These are phyloP conservation scores for Cystofilobasidium capitatum DNA, from an alignment of 768 basidiomycete species.

Conservation along the genomic window DNA sequence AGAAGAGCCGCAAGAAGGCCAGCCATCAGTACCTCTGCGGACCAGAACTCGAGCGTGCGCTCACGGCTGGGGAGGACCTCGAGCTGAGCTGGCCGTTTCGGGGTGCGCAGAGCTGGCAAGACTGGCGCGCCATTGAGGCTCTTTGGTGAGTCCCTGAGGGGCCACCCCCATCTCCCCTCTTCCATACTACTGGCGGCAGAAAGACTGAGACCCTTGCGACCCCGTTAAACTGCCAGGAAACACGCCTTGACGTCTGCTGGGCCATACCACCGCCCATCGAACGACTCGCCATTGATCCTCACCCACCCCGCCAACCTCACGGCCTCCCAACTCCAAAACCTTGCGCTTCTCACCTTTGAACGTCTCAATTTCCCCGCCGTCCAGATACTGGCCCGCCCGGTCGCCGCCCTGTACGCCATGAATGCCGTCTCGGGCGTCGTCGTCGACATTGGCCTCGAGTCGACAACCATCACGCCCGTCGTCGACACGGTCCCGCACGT, in stretches of 20 bases:
- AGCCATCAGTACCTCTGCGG: conserved; percentile 73
- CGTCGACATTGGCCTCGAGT: conserved; percentile 67
- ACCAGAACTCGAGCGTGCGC: conserved; percentile 64
- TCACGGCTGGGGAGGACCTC: conserved; percentile 62
- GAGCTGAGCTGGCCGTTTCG: conserved; percentile 73
- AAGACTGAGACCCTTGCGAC: neutral
- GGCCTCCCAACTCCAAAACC: conserved; percentile 57
- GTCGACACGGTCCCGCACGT: conserved; percentile 61
- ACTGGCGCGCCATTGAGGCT: conserved; percentile 80
- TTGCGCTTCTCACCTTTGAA: conserved; percentile 81
- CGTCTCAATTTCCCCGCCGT: conserved; percentile 82
- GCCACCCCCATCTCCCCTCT: neutral
- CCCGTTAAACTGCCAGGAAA: conserved; percentile 53
- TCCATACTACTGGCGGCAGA: neutral
- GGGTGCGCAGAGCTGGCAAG: conserved; percentile 53
- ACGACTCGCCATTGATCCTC: conserved; percentile 76
- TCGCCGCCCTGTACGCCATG: conserved; percentile 71
- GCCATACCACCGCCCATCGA: conserved; percentile 67
- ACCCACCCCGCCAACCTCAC: conserved; percentile 59
- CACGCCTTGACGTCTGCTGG: conserved; percentile 66
- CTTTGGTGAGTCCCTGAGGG: conserved; percentile 57
- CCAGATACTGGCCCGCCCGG: conserved; percentile 67
- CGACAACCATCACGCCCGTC: conserved; percentile 67
- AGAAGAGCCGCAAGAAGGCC: conserved; percentile 14
- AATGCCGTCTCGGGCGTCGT: conserved; percentile 63